Percentiles rank a stretch among this genome's conserved stretches.
Evolutionary conservation across 2,329 filamentous ascomycete species (phyloP).

Genomic region (Curvularia spicifera): DNA sequence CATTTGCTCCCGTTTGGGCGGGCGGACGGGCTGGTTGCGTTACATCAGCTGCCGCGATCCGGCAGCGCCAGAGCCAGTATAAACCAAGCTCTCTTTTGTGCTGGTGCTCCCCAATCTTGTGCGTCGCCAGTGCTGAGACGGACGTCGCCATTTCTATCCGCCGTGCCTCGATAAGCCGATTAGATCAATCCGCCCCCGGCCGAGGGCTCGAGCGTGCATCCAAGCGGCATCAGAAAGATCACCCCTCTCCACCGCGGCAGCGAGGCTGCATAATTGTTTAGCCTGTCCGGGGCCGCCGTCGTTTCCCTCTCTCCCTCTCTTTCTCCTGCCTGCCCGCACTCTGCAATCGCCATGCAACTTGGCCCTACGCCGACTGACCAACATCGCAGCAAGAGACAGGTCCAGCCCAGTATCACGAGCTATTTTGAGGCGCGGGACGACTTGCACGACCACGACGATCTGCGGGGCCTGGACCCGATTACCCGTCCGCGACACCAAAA

Average conservation of each 20-base stretch:
- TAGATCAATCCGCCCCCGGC: slow-evolving; percentile 28
- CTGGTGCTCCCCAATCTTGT: slow-evolving; percentile 1
- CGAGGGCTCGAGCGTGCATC: slow-evolving; percentile 32
- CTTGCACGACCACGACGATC: slow-evolving; percentile 30
- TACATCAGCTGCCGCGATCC: slow-evolving; percentile 24
- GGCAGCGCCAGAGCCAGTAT: not conserved
- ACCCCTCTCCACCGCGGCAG: slow-evolving; percentile 18
- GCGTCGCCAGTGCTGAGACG: slow-evolving; percentile 7
- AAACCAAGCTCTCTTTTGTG: not conserved
- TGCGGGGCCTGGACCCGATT: slow-evolving; percentile 38
- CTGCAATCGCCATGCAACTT: slow-evolving; percentile 19
- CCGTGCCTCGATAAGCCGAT: slow-evolving; percentile 23
- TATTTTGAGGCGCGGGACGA: slow-evolving; percentile 48
- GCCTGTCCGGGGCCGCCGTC: not conserved
- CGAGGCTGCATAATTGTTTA: slow-evolving; percentile 10
- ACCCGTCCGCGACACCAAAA: slow-evolving; percentile 31
- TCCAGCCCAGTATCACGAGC: slow-evolving; percentile 54
- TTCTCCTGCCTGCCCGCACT: not conserved
- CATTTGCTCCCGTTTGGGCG: slow-evolving; percentile 7
- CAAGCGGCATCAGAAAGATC: slow-evolving; percentile 27
- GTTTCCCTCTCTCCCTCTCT: slow-evolving; percentile 3
- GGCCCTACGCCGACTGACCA: slow-evolving; percentile 26
- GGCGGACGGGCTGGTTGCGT: slow-evolving; percentile 11
- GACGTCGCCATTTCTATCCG: slow-evolving; percentile 22
- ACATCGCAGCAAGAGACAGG: slow-evolving; percentile 52